Evolutionary conservation across 1,284 basidiomycete species (phyloP), one percentile per base, ranked within the genome.

Genomic region (Heterobasidion annosum): DNA sequence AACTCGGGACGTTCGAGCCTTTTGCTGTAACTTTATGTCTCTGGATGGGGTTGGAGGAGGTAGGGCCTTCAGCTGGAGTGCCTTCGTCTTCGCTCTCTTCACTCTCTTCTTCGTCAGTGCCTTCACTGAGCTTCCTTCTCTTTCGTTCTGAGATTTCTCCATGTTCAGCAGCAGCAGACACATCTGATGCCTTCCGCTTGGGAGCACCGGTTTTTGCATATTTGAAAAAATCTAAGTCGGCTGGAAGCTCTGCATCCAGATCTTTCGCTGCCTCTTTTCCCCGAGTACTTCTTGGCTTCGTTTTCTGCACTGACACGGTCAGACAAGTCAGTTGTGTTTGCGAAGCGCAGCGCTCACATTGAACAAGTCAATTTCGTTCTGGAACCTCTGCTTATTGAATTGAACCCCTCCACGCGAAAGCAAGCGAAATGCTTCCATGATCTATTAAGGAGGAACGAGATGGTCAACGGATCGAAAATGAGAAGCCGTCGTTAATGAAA

Each of bases 161-260:
- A 10, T 47, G 13, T 19, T 25, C 34, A 15, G 12, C 50, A 42
- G 53, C 47, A 5, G 16, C 13, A 2, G 19, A 34, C 34, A 12
- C 0, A 34, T 37, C 40, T 35, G 48, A 25, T 45, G 57, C 56
- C 58, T 70, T 70, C 42, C 68, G 63, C 58, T 88, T 86, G 43
- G 63, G 68, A 25, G 67, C 63, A n/a, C 70, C 74, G 46, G 73
- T 76, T 59, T 81, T 74, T 0, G 85, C 83, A 61, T 91, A 91
- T 60, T 88, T 91, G 72, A 95, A 96, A 68, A 94, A 94, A 67
- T 97, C 90, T 3, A 96, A 76, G 59, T 89, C 88, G 1, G 75
- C 63, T 0, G 93, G 93, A 16, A 95, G 77, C 60, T 77, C 78
- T 32, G 70, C 76, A 35, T 70, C 65, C 19, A 64, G 61, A 1